Percentiles rank a stretch among this genome's conserved stretches.
Conservation (phyloP, 2,329 filamentous ascomycete genomes). For the Podosphaera xanthii region DNA sequence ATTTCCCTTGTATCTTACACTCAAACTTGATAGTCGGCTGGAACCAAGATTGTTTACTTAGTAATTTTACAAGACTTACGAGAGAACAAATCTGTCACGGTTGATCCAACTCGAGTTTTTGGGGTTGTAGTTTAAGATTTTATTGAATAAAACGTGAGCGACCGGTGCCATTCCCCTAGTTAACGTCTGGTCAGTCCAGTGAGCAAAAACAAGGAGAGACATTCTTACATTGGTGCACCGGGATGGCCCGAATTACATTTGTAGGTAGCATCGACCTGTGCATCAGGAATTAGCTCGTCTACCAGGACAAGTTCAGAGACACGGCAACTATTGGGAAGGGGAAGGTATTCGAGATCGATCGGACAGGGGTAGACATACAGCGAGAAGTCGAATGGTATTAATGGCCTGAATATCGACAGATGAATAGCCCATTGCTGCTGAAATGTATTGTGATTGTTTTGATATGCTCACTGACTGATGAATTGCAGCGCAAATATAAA, state of each 20-base stretch:
- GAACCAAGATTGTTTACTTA: not conserved
- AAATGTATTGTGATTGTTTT: not conserved
- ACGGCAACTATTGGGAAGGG: not conserved
- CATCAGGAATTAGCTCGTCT: conserved; percentile 6
- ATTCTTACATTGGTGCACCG: conserved; percentile 76
- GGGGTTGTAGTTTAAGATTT: conserved; percentile 98
- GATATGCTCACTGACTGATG: no score
- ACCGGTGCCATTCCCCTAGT: conserved; percentile 66
- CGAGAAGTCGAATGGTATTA: conserved; percentile 93
- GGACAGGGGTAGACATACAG: conserved; percentile 43
- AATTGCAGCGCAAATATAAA: no score
- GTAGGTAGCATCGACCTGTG: conserved; percentile 87
- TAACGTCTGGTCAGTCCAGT: conserved; percentile 15
- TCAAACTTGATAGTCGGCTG: not conserved
- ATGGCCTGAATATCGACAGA: conserved; percentile 77
- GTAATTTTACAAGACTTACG: conserved; percentile 38
- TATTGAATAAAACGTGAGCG: conserved; percentile 94
- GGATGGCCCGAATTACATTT: conserved; percentile 95
- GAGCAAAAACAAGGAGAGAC: not conserved
- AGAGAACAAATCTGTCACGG: conserved; percentile 95
- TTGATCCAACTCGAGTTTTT: conserved; percentile 96
- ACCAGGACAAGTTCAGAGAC: not conserved
- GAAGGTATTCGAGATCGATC: not conserved
- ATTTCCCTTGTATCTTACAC: not conserved
- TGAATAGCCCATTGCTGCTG: conserved; percentile 52